Conservation (phyloP, 2,329 filamentous ascomycete genomes). For the Diaporthe aspalathi region DNA sequence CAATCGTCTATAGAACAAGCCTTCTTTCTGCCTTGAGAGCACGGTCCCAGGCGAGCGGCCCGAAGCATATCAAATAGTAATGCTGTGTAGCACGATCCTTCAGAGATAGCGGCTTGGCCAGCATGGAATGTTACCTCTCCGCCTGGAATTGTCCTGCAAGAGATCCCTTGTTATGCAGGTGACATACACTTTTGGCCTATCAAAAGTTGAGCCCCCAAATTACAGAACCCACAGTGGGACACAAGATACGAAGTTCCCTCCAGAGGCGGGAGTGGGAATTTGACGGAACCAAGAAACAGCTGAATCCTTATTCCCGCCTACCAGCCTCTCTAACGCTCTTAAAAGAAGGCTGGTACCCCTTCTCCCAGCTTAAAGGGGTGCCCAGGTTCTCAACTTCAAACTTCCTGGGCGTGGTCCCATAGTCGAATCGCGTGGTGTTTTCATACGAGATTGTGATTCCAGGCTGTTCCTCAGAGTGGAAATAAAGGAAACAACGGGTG, state of each 20-base stretch:
- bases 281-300: not conserved
- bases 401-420: not conserved
- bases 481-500: not conserved
- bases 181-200: not conserved
- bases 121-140: not conserved
- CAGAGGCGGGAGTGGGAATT: not conserved
- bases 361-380: no score
- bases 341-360: not conserved
- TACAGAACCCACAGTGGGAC: not conserved
- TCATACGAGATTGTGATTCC: not conserved
- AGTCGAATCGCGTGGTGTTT: not conserved
- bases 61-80: not conserved
- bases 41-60: not conserved
- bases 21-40: no score
- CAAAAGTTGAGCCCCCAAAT: slow-evolving; percentile 1
- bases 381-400: not conserved
- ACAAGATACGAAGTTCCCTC: not conserved
- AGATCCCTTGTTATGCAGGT: not conserved
- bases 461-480: not conserved
- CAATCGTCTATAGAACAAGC: no score
- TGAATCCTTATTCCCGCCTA: not conserved
- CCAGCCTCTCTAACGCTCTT: no score
- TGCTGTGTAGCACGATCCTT: not conserved
- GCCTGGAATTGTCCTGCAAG: not conserved
- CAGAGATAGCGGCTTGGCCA: slow-evolving; percentile 5